Conservation (phyloP, 1,139 yeast species). For the Chernovozyma aurita region DNA sequence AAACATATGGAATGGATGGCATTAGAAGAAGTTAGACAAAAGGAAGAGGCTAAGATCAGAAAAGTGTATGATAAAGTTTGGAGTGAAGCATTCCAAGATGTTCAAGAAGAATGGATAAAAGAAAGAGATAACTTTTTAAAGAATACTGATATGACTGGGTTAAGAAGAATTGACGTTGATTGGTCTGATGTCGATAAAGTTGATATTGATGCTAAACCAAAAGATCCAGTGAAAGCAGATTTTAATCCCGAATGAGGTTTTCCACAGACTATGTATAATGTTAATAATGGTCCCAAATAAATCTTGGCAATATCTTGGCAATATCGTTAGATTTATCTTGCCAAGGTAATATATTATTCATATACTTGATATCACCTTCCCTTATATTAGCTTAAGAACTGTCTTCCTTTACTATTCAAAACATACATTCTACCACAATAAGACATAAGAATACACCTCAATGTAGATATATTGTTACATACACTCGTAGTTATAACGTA, state of each 20-base stretch:
- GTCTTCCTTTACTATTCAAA: too few species aligned
- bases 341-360: too few species aligned
- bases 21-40: slow-evolving; percentile 73
- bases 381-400: too few species aligned
- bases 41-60: slow-evolving; percentile 60
- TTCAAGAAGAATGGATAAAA: slow-evolving; percentile 59
- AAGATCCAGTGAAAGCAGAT: slow-evolving; percentile 35
- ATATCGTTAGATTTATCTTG: too few species aligned
- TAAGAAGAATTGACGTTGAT: slow-evolving; percentile 53
- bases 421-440: too few species aligned
- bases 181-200: slow-evolving; percentile 62
- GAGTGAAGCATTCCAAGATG: slow-evolving; percentile 74
- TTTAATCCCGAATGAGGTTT: slow-evolving; percentile 35
- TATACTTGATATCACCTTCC: too few species aligned
- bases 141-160: slow-evolving; percentile 59
- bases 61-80: slow-evolving; percentile 72
- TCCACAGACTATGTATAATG: too few species aligned
- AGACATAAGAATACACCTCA: too few species aligned
- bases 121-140: slow-evolving; percentile 66
- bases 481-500: too few species aligned
- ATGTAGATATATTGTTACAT: too few species aligned
- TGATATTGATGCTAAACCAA: slow-evolving; percentile 24
- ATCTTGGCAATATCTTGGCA: too few species aligned
- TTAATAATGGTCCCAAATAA: too few species aligned
- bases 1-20: slow-evolving; percentile 98